phyloP scores from a whole-genome alignment of 1,139 yeast species.

The Pichia sp. region DNA sequence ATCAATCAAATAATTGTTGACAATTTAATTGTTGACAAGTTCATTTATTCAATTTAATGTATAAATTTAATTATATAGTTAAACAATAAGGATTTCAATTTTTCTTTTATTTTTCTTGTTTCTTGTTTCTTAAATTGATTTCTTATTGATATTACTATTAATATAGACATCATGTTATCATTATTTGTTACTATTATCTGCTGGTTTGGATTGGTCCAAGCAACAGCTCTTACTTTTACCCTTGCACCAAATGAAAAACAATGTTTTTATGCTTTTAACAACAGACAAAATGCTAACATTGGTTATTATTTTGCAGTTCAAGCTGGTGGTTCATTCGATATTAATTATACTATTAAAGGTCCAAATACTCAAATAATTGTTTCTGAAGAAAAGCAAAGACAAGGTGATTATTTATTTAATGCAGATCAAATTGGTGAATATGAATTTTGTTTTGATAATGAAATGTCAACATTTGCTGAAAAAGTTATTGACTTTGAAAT shows the following conservation, averaged over 20 bases:
- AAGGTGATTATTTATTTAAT: conserved; percentile 75
- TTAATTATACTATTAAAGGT: conserved; percentile 67
- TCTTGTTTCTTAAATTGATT: no score
- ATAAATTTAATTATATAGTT: no score
- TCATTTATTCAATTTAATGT: no score
- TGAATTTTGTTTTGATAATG: conserved; percentile 85
- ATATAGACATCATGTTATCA: no score
- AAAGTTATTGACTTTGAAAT: conserved; percentile 89
- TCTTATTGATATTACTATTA: no score
- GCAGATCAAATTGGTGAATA: conserved; percentile 78
- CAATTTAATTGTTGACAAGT: no score
- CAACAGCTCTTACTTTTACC: conserved; percentile 61
- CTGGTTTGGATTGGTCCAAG: conserved; percentile 8
- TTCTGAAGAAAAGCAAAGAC: conserved; percentile 62
- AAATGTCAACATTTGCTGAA: conserved; percentile 80
- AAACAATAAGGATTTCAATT: no score
- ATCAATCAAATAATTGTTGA: no score
- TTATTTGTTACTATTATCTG: neutral
- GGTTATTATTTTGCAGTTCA: conserved; percentile 90
- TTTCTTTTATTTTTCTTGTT: no score
- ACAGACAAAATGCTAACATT: conserved; percentile 54
- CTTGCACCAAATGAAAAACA: conserved; percentile 73
- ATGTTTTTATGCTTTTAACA: conserved; percentile 75
- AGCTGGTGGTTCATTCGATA: conserved; percentile 81
- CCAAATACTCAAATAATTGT: conserved; percentile 60